Evolutionary conservation across 176 grass and related monocot species (phyloP), one percentile per base, ranked within the genome.

Genomic region (Aegilops longissima): DNA sequence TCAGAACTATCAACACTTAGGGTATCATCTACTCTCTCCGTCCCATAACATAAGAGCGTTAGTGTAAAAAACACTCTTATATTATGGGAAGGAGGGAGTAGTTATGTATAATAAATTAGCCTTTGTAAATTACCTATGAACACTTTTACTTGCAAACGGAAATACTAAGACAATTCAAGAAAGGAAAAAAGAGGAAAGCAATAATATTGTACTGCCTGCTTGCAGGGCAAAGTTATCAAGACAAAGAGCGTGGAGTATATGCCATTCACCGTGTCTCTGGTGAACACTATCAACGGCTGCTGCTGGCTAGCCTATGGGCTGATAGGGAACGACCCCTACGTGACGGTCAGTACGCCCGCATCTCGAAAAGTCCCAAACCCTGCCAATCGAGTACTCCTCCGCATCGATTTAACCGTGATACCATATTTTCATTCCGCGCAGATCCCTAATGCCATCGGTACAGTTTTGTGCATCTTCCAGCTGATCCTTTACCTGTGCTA

Each of bases 241-340:
- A 92, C 91, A 2, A 87, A 83, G 81, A 98, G 91, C 67, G 93
- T 98, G 54, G 39, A 93, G 88, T 93, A 93, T 88, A 98, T 95
- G 93, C 93, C 87, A 0, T 90, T 98, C 44, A 47, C 70, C 58
- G 73, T 92, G 27, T 92, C 91, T 0, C 20, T 98, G 1, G 80
- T 82, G 45, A 81, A 89, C 80, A 89, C 92, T 33, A 49, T 93
- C 42, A 95, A 98, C 61, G 93, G 88, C 13, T 18, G 83, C 30
- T 95, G 91, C 89, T 95, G 93, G 95, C 92, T 89, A 0, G 35
- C 77, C 20, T 98, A 98, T 59, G 85, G 91, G 20, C 49, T 98
- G 83, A 89, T 98, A 49, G 77, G 67, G 8, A 87, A 87, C 61
- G 93, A 95, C 73, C 73, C 93, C 87, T 92, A 86, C 56, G 68